These are phyloP conservation scores for Penicillium frequentans DNA, from an alignment of 2,329 filamentous ascomycete genomes.

Conservation along the genomic window DNA sequence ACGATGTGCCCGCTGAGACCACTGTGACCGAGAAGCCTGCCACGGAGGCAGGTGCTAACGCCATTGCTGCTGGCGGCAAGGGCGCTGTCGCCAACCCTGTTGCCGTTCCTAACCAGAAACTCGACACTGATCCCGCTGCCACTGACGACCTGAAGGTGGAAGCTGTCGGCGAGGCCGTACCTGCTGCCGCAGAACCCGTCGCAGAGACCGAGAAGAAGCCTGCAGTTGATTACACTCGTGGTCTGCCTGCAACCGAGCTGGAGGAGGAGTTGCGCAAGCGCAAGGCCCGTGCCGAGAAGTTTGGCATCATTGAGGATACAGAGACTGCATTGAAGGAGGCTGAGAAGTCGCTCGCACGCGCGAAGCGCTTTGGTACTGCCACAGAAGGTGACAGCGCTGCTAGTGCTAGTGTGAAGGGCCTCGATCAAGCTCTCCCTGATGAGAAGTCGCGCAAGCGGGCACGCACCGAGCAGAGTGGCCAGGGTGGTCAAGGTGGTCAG, in stretches of 20 bases:
- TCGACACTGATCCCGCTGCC: conserved; percentile 38
- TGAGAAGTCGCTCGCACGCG: conserved; percentile 46
- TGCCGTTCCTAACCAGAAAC: conserved; percentile 41
- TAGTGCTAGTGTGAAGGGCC: conserved; percentile 36
- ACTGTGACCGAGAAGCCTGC: conserved; percentile 25
- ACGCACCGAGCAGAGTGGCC: conserved; percentile 38
- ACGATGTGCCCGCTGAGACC: conserved; percentile 34
- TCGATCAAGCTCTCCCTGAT: conserved; percentile 48
- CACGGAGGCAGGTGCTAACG: conserved; percentile 31
- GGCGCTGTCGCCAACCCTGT: conserved; percentile 39
- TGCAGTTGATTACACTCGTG: conserved; percentile 40
- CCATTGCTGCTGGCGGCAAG: conserved; percentile 40
- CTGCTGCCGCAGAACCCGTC: conserved; percentile 19
- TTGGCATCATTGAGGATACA: conserved; percentile 46
- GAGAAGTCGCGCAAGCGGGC: conserved; percentile 44
- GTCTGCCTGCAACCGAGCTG: conserved; percentile 44
- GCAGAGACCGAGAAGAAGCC: conserved; percentile 33
- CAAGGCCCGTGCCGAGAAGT: conserved; percentile 50
- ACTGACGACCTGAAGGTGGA: conserved; percentile 40
- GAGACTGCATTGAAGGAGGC: conserved; percentile 42
- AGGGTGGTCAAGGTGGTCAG: conserved; percentile 36
- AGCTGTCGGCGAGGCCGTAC: conserved; percentile 22
- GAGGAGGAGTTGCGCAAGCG: conserved; percentile 50
- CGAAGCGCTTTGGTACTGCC: conserved; percentile 47
- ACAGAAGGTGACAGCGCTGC: conserved; percentile 16